Base-by-base conservation (phyloP, 768 basidiomycete species). In the Coprinopsis strossmayeri region DNA sequence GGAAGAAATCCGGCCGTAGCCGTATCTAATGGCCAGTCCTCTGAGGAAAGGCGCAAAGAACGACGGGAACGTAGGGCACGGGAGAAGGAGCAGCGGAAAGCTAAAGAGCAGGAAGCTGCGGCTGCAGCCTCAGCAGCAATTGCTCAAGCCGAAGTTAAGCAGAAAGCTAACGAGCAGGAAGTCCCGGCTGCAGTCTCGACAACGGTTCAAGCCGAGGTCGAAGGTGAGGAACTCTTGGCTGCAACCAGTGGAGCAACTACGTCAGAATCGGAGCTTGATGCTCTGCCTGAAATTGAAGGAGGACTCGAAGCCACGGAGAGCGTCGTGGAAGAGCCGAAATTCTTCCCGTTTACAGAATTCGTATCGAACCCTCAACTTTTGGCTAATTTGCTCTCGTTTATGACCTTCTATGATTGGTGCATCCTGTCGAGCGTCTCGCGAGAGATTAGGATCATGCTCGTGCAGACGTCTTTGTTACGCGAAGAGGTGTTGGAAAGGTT, bases 321-420 rank as follows among this genome's bases (percentile, higher is more conserved):
- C 15, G 26, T 32, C 18, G 39, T 45, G 24, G 44, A 24, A 18
- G 41, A 48, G n/a, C 41, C 34, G 18, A 51, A 20, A 30, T 61
- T 63, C 34, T 81, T 81, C 55, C 78, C 81, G 0, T 62, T 92
- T 27, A 61, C 68, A n/a, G 54, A 63, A 3, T 84, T 86, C 61
- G 60, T 91, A 30, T 57, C 72, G 5, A 64, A 79, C 39, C 69
- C 76, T 0, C 65, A 66, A 27, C 62, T 91, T 12, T 69, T 92
- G 5, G 61, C 68, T 0, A 55, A 61, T 4, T 59, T 91, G 21
- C 66, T 92, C n/a, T 57, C 62, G 3, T 82, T 77, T 57, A 57
- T 91, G 45, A 68, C 79, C n/a, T 92, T 87, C 57, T 76, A 71
- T 49, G 85, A 91, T 35, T 89, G 85, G 81, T 76, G 81, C 50